Conservation (phyloP, 805 yeast genomes). For the Debaryomyces prosopidis region DNA sequence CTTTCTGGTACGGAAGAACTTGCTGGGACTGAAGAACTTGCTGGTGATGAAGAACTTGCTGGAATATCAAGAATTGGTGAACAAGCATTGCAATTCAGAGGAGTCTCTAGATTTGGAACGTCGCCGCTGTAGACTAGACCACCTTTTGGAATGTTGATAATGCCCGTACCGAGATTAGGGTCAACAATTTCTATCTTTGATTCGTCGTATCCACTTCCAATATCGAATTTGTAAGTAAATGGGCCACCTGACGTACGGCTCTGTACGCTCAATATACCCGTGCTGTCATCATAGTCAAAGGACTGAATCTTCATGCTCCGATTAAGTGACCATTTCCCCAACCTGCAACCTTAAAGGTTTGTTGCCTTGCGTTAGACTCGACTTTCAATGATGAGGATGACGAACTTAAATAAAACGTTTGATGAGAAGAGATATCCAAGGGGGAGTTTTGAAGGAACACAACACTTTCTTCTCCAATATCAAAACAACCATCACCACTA, state of each 20-base stretch:
- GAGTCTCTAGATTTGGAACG: constrained; percentile 2
- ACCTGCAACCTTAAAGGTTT: constrained; percentile 22
- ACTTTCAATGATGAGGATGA: constrained; percentile 17
- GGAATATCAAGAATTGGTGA: constrained; percentile 4
- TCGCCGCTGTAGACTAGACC: constrained; percentile 1
- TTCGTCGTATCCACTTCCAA: constrained; percentile 8
- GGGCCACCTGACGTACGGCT: neutral
- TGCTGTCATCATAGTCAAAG: constrained; percentile 8
- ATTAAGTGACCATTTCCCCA: constrained; percentile 25
- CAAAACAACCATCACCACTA: constrained; percentile 29
- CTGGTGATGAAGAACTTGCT: neutral
- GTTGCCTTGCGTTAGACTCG: constrained; percentile 12
- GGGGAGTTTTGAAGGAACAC: constrained; percentile 11
- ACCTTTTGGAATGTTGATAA: neutral
- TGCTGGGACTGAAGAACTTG: constrained; percentile 9
- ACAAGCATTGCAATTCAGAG: constrained; percentile 1
- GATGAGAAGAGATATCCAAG: constrained; percentile 13
- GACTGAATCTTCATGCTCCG: constrained; percentile 8
- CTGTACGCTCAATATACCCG: constrained; percentile 23
- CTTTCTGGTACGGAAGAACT: neutral
- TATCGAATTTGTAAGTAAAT: neutral
- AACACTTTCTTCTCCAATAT: constrained; percentile 12
- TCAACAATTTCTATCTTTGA: neutral
- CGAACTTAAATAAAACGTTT: constrained; percentile 18
- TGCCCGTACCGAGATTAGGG: constrained; percentile 1